Evolutionary conservation across 2,329 filamentous ascomycete genomes (phyloP).

Genomic region (Exophiala spinifera): DNA sequence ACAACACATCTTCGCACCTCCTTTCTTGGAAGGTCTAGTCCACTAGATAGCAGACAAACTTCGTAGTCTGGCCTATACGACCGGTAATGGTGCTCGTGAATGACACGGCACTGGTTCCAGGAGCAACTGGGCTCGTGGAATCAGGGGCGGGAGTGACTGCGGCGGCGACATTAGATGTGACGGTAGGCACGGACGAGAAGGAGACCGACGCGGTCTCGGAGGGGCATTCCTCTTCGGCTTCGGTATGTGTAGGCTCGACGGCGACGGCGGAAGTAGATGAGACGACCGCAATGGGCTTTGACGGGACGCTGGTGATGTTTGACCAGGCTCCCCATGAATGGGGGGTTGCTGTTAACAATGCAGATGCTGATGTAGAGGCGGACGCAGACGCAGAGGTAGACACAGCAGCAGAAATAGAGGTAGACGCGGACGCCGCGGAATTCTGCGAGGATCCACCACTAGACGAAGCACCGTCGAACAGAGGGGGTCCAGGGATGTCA

Average conservation of each 20-base stretch:
- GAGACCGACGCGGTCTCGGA: not conserved
- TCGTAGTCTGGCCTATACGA: constrained; percentile 23
- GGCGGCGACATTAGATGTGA: not conserved
- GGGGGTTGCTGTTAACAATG: not conserved
- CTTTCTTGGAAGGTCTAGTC: constrained; percentile 1
- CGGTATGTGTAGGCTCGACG: not conserved
- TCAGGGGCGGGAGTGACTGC: not conserved
- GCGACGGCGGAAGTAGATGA: constrained; percentile 27
- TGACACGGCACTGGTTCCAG: constrained; percentile 12
- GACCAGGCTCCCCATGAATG: constrained; percentile 3
- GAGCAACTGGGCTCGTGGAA: not conserved
- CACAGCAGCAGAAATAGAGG: too few relatives aligned
- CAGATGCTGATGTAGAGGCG: not conserved
- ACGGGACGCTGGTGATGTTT: constrained; percentile 21
- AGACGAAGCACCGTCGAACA: constrained; percentile 19
- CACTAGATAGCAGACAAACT: constrained; percentile 22
- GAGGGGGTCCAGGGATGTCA: constrained; percentile 50
- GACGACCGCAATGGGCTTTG: constrained; percentile 12
- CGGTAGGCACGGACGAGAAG: not conserved
- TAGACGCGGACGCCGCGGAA: not conserved
- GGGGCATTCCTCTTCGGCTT: constrained; percentile 2
- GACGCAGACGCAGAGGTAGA: too few relatives aligned
- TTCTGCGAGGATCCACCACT: constrained; percentile 2
- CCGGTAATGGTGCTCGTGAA: constrained; percentile 25
- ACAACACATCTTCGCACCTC: too few relatives aligned